Base-by-base conservation (phyloP, 257 asterid genomes). In the Solanum etuberosum region DNA sequence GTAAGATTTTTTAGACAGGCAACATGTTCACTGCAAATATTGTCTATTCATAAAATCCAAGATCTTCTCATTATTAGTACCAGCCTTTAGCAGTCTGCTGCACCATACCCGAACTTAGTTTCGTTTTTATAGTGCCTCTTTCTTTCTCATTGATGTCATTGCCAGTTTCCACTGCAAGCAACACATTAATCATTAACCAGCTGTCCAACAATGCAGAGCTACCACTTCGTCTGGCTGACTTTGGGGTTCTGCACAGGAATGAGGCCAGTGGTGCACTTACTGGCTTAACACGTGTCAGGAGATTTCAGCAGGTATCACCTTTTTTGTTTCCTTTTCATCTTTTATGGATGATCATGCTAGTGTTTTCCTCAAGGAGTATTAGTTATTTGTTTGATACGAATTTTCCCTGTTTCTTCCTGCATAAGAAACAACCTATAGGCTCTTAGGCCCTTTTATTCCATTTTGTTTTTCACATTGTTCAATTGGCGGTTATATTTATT, bases 201-300 rank as follows among this genome's bases (percentile, higher is more conserved):
- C 76, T 7, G 46, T 63, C 48, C 80, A 51, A 77, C 84, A 73
- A 88, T 90, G 90, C 97, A 97, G 99, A 97, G 85, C 95, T 97
- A 77, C 99, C 99, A 3, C 95, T 97, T 83, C 98, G 99, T 87
- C 90, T 96, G 85, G 99, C 99, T 87, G 99, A 97, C 92, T 97
- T 97, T 90, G 99, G 99, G 38, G 99, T 95, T 83, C 90, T 96
- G 93, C 99, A 96, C 90, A 95, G 99, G 85, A 97, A 97, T 88
- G 99, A 97, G 91, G 97, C 98, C 87, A 97, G 99, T 87, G 99
- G 99, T 86, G 99, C 99, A 87, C 99, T 97, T 89, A 95, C 99
- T 54, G 99, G 99, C 65, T 89, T 97, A 90, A 97, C 98, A 38
- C 99, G 99, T 86, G 99, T 97, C 59, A 95, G 99, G 93, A 92